Evolutionary conservation across 805 yeast genomes (phyloP).

Genomic region (Pichia paraexigua): DNA sequence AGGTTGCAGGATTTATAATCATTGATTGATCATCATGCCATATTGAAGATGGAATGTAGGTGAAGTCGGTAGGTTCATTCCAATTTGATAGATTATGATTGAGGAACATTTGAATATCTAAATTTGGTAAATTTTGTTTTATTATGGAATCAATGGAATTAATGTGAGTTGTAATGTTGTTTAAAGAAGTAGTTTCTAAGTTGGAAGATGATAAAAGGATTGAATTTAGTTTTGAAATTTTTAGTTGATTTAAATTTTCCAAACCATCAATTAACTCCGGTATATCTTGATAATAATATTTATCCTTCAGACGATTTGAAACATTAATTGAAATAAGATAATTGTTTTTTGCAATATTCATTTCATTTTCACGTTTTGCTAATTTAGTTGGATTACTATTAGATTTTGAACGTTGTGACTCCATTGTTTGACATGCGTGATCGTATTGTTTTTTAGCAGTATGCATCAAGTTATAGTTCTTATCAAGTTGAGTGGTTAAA

Average conservation of each 20-base stretch:
- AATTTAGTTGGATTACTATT: constrained; percentile 44
- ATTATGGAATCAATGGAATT: constrained; percentile 48
- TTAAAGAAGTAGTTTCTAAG: constrained; percentile 45
- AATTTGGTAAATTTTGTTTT: constrained; percentile 58
- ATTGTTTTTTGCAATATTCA: constrained; percentile 82
- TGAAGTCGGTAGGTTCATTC: constrained; percentile 82
- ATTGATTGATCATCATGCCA: constrained; percentile 95
- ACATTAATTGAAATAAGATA: constrained; percentile 74
- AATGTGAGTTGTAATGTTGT: constrained; percentile 37
- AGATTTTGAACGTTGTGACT: constrained; percentile 64
- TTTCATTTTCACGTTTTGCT: constrained; percentile 59
- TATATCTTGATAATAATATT: constrained; percentile 83
- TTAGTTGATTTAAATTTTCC: constrained; percentile 77
- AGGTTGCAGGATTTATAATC: constrained; percentile 44
- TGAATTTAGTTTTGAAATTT: constrained; percentile 63
- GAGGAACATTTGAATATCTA: constrained; percentile 85
- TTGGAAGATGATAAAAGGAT: constrained; percentile 54
- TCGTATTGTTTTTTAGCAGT: constrained; percentile 76
- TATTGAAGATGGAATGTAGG: constrained; percentile 78
- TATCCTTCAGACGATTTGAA: constrained; percentile 88
- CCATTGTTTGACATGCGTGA: constrained; percentile 71
- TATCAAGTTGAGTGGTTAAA: constrained; percentile 39
- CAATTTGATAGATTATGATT: constrained; percentile 74
- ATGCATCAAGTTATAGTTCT: constrained; percentile 46
- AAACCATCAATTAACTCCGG: constrained; percentile 82